Base-by-base conservation (phyloP, 2,329 filamentous ascomycete species). In the Xylariaceae sp. region DNA sequence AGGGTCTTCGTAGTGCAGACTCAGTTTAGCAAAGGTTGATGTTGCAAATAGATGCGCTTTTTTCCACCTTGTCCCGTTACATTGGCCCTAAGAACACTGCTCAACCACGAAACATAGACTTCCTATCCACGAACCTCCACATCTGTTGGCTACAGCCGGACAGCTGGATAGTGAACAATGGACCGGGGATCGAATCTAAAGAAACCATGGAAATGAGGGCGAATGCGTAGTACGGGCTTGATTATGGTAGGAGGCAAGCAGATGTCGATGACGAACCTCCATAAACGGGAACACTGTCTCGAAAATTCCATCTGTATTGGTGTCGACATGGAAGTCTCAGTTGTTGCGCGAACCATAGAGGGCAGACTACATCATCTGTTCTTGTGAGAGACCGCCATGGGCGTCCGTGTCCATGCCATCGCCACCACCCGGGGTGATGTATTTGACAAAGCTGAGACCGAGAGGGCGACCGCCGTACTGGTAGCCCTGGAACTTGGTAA, bases 401-500 rank as follows among this genome's bases (percentile, higher is more conserved):
- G 88, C 83, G 59, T 90, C 85, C 35, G 86, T 89, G 63, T 96
- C 91, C 90, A 96, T 96, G 64, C 78, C 80, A 60, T 91, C 87
- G 60, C 74, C 74, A 48, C 78, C 78, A 41, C 83, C 80, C 51
- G 82, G 78, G 69, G 87, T 92, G 62, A 89, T 77, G 73, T 97
- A 97, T 73, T 94, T 95, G 76, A 96, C 92, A 68, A 89, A 97
- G 71, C 86, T 92, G 67, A 99, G 80, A 55, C 91, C 91, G 57
- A 99, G 85, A 65, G 94, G 94, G 63, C 94, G 90, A 53, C 91
- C 91, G 62, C 94, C 94, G 67, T 99, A 99, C 71, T 96, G 89
- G 70, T 99, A 99, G 54, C 91, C 91, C 64, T 94, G 92, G 76
- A 99, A 99, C 72, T 99, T 99, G 67, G 89, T 83, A 66, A 99